Percentiles rank a stretch among this genome's conserved stretches.
phyloP scores from a whole-genome alignment of 345 rosid species.

The Ceriops decandra region DNA sequence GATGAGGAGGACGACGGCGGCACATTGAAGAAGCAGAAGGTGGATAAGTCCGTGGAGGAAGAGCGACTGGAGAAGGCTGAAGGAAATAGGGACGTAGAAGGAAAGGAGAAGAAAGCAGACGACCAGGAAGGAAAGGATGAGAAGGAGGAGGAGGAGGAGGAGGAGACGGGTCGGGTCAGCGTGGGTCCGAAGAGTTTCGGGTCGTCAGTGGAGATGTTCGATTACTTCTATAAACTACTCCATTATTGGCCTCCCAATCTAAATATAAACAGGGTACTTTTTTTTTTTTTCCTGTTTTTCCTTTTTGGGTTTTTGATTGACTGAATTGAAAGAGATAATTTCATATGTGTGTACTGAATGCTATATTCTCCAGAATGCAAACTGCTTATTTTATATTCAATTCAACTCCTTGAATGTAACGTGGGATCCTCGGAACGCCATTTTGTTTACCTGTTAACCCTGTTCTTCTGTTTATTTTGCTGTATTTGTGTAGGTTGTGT shows the following conservation, averaged over 20 bases:
- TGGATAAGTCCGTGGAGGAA: slow-evolving; percentile 19
- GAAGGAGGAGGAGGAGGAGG: slow-evolving; percentile 21
- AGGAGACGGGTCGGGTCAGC: slow-evolving; percentile 34
- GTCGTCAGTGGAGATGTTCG: slow-evolving; percentile 68
- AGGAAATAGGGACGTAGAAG: slow-evolving; percentile 14
- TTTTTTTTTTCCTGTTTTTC: no score
- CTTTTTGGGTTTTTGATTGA: no score
- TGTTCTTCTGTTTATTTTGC: no score
- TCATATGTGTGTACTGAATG: no score
- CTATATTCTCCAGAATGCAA: no score
- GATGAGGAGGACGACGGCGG: slow-evolving; percentile 19
- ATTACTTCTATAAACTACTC: slow-evolving; percentile 58
- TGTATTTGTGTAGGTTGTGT: no score
- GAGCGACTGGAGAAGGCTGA: slow-evolving; percentile 18
- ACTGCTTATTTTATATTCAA: no score
- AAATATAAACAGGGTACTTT: slow-evolving; percentile 56
- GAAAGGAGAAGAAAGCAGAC: slow-evolving; percentile 9
- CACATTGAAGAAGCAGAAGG: slow-evolving; percentile 55
- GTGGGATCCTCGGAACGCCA: no score
- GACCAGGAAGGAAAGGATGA: no score
- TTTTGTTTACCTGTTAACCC: no score
- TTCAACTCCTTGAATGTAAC: no score
- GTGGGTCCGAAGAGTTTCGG: slow-evolving; percentile 82
- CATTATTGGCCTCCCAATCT: slow-evolving; percentile 66
- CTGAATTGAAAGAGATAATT: no score